phyloP scores from a whole-genome alignment of 2,329 filamentous ascomycete genomes.

The Sporothrix humicola region DNA sequence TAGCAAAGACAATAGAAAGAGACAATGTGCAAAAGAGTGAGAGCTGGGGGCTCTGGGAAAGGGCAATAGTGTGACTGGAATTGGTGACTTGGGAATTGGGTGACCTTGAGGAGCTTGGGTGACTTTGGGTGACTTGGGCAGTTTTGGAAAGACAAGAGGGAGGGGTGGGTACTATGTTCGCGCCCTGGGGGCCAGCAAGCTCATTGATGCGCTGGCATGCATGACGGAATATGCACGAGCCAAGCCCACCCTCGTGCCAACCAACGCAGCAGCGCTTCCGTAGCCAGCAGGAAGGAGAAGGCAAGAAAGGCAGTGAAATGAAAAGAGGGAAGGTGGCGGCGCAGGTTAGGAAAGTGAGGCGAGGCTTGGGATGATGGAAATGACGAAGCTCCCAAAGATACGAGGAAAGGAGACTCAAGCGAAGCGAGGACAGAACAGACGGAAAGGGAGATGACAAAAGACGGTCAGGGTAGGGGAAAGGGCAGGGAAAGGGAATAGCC shows the following conservation, averaged over 20 bases:
- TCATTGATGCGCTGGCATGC: conserved; percentile 46
- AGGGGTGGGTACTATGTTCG: conserved; percentile 43
- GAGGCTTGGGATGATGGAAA: background rate
- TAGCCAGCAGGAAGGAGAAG: conserved; percentile 20
- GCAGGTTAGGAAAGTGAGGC: background rate
- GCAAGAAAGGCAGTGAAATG: conserved; percentile 2
- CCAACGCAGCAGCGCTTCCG: conserved; percentile 49
- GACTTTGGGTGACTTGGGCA: background rate
- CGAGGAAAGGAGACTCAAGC: no score
- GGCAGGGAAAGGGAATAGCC: background rate
- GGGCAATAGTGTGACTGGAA: conserved; percentile 43
- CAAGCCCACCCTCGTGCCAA: conserved; percentile 51
- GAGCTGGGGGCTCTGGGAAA: conserved; percentile 42
- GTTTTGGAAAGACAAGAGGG: conserved; percentile 36
- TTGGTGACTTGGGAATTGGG: conserved; percentile 30
- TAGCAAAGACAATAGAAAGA: conserved; percentile 34
- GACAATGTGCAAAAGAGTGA: conserved; percentile 22
- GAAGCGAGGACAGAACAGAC: background rate
- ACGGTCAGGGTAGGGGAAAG: background rate
- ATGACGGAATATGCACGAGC: conserved; percentile 64
- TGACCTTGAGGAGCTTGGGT: no score
- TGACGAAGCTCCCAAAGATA: no score
- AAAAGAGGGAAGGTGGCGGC: background rate
- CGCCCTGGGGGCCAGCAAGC: conserved; percentile 47
- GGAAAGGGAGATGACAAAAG: background rate